Percentiles rank a stretch among this genome's conserved stretches.
Conservation (phyloP, 768 basidiomycete species). For the Termitomyces heimii region DNA sequence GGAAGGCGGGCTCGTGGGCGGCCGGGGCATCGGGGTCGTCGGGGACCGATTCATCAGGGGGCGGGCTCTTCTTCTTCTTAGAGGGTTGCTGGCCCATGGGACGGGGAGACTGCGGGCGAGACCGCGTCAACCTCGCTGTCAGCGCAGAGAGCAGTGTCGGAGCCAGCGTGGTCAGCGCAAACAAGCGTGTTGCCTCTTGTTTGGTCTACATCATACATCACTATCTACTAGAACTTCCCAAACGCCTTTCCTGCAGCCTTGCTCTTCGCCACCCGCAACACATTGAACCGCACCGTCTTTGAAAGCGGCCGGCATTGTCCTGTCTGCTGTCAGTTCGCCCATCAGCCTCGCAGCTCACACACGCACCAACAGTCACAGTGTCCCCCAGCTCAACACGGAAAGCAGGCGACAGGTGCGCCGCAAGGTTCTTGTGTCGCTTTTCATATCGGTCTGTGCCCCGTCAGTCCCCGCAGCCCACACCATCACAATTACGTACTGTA, state of each 20-base stretch:
- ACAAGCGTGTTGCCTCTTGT: constrained; percentile 15
- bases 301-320: constrained; percentile 99
- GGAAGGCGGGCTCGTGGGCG: constrained; percentile 22
- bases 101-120: constrained; percentile 68
- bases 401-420: constrained; percentile 94
- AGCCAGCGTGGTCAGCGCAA: constrained; percentile 53
- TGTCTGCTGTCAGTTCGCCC: constrained; percentile 21
- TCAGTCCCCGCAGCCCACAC: neutral
- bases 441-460: constrained; percentile 81
- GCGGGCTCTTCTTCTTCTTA: constrained; percentile 65
- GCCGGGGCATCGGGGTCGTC: constrained; percentile 23
- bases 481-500: constrained; percentile 63
- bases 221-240: constrained; percentile 73
- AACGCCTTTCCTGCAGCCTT: constrained; percentile 90
- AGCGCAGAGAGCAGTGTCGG: constrained; percentile 76
- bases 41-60: constrained; percentile 35
- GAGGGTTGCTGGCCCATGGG: constrained; percentile 85
- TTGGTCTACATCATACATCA: constrained; percentile 6
- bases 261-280: constrained; percentile 90
- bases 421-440: constrained; percentile 98
- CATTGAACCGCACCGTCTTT: constrained; percentile 99
- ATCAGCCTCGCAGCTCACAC: neutral
- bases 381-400: constrained; percentile 98
- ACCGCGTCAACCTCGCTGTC: constrained; percentile 64
- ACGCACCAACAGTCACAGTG: constrained; percentile 89